Evolutionary conservation across 306 rosid species (phyloP).

Genomic region (Pyrus pyrifolia): DNA sequence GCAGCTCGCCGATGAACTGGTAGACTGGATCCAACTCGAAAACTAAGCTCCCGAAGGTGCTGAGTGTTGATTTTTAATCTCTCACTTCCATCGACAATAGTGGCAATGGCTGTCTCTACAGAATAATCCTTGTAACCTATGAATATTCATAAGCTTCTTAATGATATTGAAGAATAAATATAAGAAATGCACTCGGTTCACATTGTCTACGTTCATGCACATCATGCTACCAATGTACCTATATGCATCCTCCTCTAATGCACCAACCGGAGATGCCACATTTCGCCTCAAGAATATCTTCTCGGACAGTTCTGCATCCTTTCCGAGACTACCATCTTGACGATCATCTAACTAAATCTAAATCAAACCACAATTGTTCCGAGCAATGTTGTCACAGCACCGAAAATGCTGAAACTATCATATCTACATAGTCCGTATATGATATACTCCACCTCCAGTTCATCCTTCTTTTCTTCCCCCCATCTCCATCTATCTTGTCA

Average conservation of each 20-base stretch:
- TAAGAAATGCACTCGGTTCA: not conserved
- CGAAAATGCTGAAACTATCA: not conserved
- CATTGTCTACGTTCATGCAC: not conserved
- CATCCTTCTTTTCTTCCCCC: not conserved
- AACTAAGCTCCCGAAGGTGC: slow-evolving; percentile 51
- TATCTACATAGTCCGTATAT: not conserved
- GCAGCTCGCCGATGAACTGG: slow-evolving; percentile 83
- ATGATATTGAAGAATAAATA: not conserved
- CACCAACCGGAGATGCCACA: not conserved
- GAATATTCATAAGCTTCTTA: not conserved
- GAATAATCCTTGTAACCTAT: slow-evolving; percentile 57
- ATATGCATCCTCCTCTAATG: not conserved
- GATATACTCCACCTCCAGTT: not conserved
- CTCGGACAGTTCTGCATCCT: not conserved
- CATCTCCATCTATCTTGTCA: not conserved
- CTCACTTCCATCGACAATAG: slow-evolving; percentile 47
- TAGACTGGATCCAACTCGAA: slow-evolving; percentile 64
- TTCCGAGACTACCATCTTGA: not conserved
- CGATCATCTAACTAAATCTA: not conserved
- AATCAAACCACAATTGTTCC: not conserved
- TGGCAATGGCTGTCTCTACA: slow-evolving; percentile 55
- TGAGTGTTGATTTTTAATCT: slow-evolving; percentile 41
- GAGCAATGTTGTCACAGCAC: not conserved
- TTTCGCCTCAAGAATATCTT: not conserved
- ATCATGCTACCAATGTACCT: not conserved